Evolutionary conservation across 2,329 filamentous ascomycete genomes (phyloP).

Genomic region (Pseudocercospora cruenta): DNA sequence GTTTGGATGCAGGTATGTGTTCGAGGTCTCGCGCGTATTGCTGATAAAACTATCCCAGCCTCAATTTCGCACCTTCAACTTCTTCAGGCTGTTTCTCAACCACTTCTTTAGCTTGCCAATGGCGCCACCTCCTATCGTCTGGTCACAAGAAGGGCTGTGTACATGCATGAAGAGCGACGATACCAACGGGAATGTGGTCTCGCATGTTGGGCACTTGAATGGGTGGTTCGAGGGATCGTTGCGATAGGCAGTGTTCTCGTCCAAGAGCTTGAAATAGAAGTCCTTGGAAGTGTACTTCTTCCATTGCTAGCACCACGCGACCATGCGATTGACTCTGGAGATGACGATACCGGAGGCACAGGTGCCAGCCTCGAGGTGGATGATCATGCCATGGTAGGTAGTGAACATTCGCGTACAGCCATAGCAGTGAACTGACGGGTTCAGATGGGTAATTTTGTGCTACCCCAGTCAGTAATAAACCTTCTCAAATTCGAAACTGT

Average conservation of each 20-base stretch:
- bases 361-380: constrained; percentile 19
- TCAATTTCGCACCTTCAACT: background rate
- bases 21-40: background rate
- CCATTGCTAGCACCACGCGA: constrained; percentile 21
- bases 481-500: background rate
- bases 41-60: background rate
- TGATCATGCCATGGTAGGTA: constrained; percentile 23
- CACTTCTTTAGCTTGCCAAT: background rate
- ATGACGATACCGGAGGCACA: constrained; percentile 17
- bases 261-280: constrained; percentile 6
- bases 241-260: background rate
- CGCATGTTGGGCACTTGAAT: constrained; percentile 17
- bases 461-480: background rate
- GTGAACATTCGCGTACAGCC: constrained; percentile 18
- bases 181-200: background rate
- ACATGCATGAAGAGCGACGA: background rate
- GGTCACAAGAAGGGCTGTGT: background rate
- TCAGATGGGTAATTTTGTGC: background rate
- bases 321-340: constrained; percentile 13
- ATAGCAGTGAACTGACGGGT: background rate
- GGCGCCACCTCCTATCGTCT: background rate
- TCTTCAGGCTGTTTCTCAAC: background rate
- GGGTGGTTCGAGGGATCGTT: background rate
- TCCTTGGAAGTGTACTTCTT: constrained; percentile 19
- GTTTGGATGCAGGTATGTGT: background rate